A percentile compares a stretch with the other conserved stretches of the same genome.
phyloP scores from a whole-genome alignment of 164 flowering plant genomes.

The Brasenia schreberi region DNA sequence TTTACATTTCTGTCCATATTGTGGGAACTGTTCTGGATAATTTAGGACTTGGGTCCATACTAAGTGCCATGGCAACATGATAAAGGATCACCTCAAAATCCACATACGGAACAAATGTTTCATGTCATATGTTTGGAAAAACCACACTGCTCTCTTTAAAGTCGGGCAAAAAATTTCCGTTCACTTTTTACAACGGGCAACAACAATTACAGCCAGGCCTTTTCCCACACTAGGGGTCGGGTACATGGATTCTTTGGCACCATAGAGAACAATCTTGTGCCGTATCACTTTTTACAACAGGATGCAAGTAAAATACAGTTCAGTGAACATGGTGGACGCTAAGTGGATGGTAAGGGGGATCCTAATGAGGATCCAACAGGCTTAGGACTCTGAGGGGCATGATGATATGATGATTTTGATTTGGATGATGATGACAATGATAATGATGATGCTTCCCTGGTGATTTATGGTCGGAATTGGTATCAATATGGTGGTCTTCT shows the following conservation, averaged over 20 bases:
- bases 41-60: too few relatives aligned
- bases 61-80: too few relatives aligned
- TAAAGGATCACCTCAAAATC: too few relatives aligned
- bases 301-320: background rate
- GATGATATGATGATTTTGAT: conserved; percentile 20
- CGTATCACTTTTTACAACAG: background rate
- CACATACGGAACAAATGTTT: too few relatives aligned
- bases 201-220: background rate
- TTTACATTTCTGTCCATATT: too few relatives aligned
- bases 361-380: conserved; percentile 7
- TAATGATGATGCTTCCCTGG: conserved; percentile 10
- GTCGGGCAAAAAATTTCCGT: too few relatives aligned
- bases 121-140: too few relatives aligned
- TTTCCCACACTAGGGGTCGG: background rate
- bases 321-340: conserved; percentile 5
- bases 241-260: too few relatives aligned
- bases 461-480: conserved; percentile 13
- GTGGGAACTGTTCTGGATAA: too few relatives aligned
- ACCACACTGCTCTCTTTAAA: too few relatives aligned
- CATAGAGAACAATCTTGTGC: too few relatives aligned
- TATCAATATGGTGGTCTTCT: conserved; percentile 10
- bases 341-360: conserved; percentile 11
- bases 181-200: background rate
- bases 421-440: conserved; percentile 21
- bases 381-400: conserved; percentile 3